These are phyloP conservation scores for Heritiera fomes DNA, from an alignment of 345 rosid genomes.

Conservation along the genomic window DNA sequence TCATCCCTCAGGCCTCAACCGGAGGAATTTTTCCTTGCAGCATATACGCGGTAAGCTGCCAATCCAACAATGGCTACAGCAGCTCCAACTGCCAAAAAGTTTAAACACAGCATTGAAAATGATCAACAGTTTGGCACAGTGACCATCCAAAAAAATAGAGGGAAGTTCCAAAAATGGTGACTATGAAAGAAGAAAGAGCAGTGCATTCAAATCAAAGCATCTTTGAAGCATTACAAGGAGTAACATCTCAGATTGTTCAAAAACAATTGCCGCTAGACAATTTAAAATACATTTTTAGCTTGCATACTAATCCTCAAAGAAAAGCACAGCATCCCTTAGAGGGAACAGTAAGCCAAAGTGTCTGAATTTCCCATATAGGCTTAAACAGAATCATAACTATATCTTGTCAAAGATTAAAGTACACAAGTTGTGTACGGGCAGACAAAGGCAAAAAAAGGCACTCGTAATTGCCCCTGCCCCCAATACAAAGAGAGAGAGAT, in stretches of 20 bases:
- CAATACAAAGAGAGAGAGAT: too few relatives aligned
- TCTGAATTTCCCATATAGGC: background rate
- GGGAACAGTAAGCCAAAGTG: background rate
- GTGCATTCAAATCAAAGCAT: background rate
- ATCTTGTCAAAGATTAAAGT: too few relatives aligned
- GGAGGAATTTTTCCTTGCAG: conserved; percentile 69
- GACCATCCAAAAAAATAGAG: background rate
- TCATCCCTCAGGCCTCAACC: conserved; percentile 42
- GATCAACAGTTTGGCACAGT: background rate
- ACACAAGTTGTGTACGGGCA: background rate
- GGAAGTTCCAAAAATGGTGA: background rate
- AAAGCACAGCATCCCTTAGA: background rate
- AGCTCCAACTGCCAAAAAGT: conserved; percentile 74
- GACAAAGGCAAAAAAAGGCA: background rate
- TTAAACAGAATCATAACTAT: background rate
- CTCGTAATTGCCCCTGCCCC: too few relatives aligned
- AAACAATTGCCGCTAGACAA: too few relatives aligned
- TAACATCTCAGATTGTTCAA: background rate
- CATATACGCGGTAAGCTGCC: conserved; percentile 90
- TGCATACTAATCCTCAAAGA: background rate
- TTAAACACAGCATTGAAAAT: conserved; percentile 8
- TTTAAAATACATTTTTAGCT: background rate
- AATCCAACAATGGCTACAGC: conserved; percentile 84
- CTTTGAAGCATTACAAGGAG: background rate
- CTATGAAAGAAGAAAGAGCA: background rate